A percentile compares a stretch with the other conserved stretches of the same genome.
Evolutionary conservation across 768 basidiomycete genomes (phyloP).

Genomic region (Fomitopsis pulvina): DNA sequence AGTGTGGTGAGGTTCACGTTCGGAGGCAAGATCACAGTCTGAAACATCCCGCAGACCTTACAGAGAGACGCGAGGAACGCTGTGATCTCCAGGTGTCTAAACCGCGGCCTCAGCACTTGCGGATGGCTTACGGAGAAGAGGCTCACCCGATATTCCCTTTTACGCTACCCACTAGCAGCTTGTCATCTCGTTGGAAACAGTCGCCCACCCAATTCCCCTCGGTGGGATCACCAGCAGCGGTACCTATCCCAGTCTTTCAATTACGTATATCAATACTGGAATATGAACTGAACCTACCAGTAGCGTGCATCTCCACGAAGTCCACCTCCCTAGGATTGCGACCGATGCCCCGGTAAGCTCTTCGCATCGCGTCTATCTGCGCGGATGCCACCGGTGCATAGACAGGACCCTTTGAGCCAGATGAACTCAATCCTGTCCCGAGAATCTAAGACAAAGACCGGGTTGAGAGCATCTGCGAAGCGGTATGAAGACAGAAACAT

Average conservation of each 20-base stretch:
- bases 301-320: slow-evolving; percentile 44
- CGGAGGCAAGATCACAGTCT: slow-evolving; percentile 31
- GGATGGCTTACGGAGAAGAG: neutral
- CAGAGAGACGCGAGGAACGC: slow-evolving; percentile 39
- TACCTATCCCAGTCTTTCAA: slow-evolving; percentile 17
- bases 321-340: slow-evolving; percentile 35
- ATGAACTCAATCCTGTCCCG: slow-evolving; percentile 32
- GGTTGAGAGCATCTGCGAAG: neutral
- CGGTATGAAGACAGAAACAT: neutral
- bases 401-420: slow-evolving; percentile 30
- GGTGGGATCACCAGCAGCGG: slow-evolving; percentile 41
- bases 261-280: neutral
- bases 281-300: slow-evolving; percentile 22
- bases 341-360: slow-evolving; percentile 27
- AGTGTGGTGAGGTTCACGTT: slow-evolving; percentile 28
- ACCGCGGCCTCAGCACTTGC: neutral
- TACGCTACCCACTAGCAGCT: slow-evolving; percentile 35
- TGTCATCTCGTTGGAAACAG: slow-evolving; percentile 25
- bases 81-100: slow-evolving; percentile 33
- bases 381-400: slow-evolving; percentile 33
- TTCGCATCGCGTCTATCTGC: slow-evolving; percentile 31
- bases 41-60: slow-evolving; percentile 36
- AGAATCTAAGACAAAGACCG: slow-evolving; percentile 26
- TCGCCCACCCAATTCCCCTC: slow-evolving; percentile 44
- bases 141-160: slow-evolving; percentile 41